A percentile compares a stretch with the other conserved stretches of the same genome.
phyloP scores from a whole-genome alignment of 2,329 filamentous ascomycete species.

The Chaetomiaceae sp. region DNA sequence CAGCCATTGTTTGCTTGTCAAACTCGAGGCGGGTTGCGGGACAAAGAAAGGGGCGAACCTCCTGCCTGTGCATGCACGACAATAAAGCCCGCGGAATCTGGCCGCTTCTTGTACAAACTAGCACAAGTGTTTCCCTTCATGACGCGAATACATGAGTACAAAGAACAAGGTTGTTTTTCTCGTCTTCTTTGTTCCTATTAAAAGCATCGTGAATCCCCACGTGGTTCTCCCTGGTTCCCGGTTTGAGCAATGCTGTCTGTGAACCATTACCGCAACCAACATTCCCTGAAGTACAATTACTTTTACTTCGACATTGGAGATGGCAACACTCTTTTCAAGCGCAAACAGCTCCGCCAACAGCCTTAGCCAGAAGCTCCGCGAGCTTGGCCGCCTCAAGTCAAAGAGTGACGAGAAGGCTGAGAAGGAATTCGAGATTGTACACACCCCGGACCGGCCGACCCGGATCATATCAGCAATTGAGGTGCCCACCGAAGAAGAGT shows the following conservation, averaged over 20 bases:
- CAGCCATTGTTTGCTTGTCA: slow-evolving; percentile 11
- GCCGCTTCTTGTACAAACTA: neutral
- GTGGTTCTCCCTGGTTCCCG: neutral
- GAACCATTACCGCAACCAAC: neutral
- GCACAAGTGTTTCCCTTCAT: neutral
- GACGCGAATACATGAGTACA: neutral
- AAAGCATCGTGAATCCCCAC: neutral
- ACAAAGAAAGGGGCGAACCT: slow-evolving; percentile 12
- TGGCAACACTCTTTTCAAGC: neutral
- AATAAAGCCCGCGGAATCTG: slow-evolving; percentile 5
- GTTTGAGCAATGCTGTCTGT: neutral
- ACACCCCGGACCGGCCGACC: slow-evolving; percentile 27
- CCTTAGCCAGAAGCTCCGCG: slow-evolving; percentile 19
- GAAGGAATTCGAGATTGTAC: slow-evolving; percentile 9
- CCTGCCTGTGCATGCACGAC: neutral
- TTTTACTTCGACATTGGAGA: neutral
- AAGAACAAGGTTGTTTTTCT: slow-evolving; percentile 11
- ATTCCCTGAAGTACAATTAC: neutral
- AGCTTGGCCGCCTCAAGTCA: slow-evolving; percentile 11
- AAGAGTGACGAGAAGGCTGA: slow-evolving; percentile 7
- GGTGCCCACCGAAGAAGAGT: slow-evolving; percentile 29
- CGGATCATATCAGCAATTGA: slow-evolving; percentile 19
- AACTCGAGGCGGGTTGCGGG: neutral
- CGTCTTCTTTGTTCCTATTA: slow-evolving; percentile 1
- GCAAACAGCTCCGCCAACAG: neutral